Evolutionary conservation across 441 rosid species (phyloP).

Genomic region (Adansonia madagascariensis): DNA sequence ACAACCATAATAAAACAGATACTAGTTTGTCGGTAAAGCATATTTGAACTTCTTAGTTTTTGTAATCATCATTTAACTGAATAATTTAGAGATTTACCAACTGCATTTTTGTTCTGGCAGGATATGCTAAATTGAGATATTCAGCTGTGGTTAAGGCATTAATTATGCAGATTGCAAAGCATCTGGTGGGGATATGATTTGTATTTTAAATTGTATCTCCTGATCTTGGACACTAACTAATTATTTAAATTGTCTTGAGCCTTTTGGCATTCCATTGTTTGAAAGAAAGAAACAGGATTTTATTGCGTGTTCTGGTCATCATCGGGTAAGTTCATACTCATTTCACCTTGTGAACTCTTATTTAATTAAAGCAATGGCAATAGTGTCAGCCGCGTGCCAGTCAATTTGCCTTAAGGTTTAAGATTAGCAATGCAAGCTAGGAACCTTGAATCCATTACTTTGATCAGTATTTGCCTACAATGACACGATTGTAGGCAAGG

Average conservation of each 20-base stretch:
- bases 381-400: neutral
- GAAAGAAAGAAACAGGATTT: neutral
- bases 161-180: slow-evolving; percentile 24
- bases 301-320: slow-evolving; percentile 16
- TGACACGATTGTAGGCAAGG: neutral
- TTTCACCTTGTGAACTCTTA: neutral
- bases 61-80: neutral
- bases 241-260: slow-evolving; percentile 13
- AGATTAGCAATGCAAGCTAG: neutral
- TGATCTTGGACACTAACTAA: slow-evolving; percentile 23
- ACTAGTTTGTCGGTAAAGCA: neutral
- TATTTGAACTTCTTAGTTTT: neutral
- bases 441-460: neutral
- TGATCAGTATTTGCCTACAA: no score
- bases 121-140: slow-evolving; percentile 17
- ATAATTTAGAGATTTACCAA: neutral
- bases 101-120: slow-evolving; percentile 35
- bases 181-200: neutral
- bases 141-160: slow-evolving; percentile 5
- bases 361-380: neutral
- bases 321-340: neutral
- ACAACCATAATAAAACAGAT: neutral
- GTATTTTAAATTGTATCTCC: slow-evolving; percentile 21
- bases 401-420: no score
- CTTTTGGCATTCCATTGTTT: slow-evolving; percentile 36